Base-by-base conservation (phyloP, 805 yeast species). In the Candida michaelii region DNA sequence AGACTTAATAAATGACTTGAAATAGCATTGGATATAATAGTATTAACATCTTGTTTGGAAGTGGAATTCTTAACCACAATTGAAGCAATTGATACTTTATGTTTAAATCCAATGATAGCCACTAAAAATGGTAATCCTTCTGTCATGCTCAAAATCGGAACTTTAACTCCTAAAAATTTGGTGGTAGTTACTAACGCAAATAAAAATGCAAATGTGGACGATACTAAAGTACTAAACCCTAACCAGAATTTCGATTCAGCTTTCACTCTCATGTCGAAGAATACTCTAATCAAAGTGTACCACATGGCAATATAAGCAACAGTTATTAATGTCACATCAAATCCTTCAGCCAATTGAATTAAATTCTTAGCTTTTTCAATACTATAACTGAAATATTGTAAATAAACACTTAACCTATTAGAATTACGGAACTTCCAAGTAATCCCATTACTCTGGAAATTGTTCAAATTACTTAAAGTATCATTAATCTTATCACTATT, bases 111-210 rank as follows among this genome's bases (percentile, higher is more conserved):
- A 57, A 91, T 80, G 4, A 89, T 83, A 15, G 95, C 89, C 16
- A 91, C 95, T 56, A 91, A 76, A 63, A 91, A 91, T 16, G 99
- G 99, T 35, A 91, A 66, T 25, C 97, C 97, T 66, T 91, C 97
- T 44, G 89, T 79, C 50, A 91, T 71, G 42, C 87, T 80, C 42
- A 86, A 69, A 42, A 88, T 70, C 7, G 95, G 81, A 24, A 91
- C 82, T 39, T 76, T 76, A 35, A 79, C 66, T 27, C 79, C 76
- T 36, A 85, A 65, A 23, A 78, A 55, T 43, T 75, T 73, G 25
- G 79, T 76, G 7, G 86, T 73, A 38, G 83, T 67, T 46, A 85
- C 71, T 45, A 70, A 59, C 2, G 97, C 96, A 51, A 86, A 78
- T 44, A 89, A 68, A 55, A 93, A 85, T 2, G 96, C 95, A 65